These are phyloP conservation scores for Sporobolomyces pararoseus DNA, from an alignment of 768 basidiomycete species.

Conservation along the genomic window DNA sequence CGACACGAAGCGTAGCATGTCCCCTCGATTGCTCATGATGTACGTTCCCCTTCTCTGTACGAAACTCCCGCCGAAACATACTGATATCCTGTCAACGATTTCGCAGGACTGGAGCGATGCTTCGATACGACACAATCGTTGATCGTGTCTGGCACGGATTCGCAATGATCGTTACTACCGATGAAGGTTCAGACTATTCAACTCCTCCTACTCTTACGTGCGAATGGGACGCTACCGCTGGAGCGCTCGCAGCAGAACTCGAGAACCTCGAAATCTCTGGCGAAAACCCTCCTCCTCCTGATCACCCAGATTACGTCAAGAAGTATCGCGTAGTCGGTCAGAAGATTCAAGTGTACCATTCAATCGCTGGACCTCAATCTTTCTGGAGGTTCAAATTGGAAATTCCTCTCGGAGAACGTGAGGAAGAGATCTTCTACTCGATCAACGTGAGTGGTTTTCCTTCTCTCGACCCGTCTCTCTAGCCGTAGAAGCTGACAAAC, in stretches of 20 bases:
- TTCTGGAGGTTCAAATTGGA: slow-evolving; percentile 92
- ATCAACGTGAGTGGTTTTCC: slow-evolving; percentile 80
- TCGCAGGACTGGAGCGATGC: slow-evolving; percentile 39
- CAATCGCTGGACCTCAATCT: slow-evolving; percentile 64
- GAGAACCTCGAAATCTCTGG: slow-evolving; percentile 22
- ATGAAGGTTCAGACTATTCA: slow-evolving; percentile 72
- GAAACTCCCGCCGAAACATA: too few relatives aligned
- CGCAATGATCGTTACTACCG: slow-evolving; percentile 79
- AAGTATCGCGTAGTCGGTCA: slow-evolving; percentile 32
- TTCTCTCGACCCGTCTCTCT: background rate
- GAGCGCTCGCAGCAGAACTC: slow-evolving; percentile 38
- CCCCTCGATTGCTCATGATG: slow-evolving; percentile 39
- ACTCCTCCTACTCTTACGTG: slow-evolving; percentile 67
- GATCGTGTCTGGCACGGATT: slow-evolving; percentile 80
- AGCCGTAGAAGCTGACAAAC: background rate
- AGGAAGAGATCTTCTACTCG: slow-evolving; percentile 74
- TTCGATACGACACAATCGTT: slow-evolving; percentile 64
- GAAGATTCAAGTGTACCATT: slow-evolving; percentile 45
- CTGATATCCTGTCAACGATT: too few relatives aligned
- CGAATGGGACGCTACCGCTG: slow-evolving; percentile 64
- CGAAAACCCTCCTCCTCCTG: slow-evolving; percentile 41
- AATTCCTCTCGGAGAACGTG: slow-evolving; percentile 65
- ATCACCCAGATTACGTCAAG: slow-evolving; percentile 35
- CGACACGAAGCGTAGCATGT: slow-evolving; percentile 28
- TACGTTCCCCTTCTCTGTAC: too few relatives aligned